Conservation (phyloP, 805 yeast species). For the Myxozyma vanderwaltii region DNA sequence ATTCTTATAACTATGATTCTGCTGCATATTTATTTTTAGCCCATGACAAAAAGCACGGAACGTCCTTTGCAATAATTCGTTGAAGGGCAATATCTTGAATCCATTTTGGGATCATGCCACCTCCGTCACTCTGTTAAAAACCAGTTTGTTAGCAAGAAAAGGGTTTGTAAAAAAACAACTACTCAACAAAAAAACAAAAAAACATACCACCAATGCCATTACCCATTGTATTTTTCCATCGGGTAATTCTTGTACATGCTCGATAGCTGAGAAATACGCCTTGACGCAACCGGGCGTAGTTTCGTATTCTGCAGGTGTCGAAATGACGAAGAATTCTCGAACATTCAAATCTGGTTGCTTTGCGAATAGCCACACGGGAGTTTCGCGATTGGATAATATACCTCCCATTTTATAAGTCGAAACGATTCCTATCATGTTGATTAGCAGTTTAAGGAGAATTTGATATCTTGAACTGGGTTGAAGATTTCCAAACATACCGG, state of each 20-base stretch:
- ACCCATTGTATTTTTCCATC: constrained; percentile 42
- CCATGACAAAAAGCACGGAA: constrained; percentile 42
- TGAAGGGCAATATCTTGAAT: constrained; percentile 43
- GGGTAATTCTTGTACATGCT: constrained; percentile 37
- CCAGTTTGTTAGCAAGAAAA: neutral
- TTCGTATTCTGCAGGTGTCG: constrained; percentile 42
- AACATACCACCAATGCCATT: constrained; percentile 43
- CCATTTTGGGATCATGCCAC: constrained; percentile 46
- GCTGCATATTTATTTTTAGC: constrained; percentile 32
- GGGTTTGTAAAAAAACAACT: constrained; percentile 18
- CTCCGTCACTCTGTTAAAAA: constrained; percentile 41
- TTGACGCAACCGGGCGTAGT: constrained; percentile 32
- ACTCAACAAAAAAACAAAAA: neutral
- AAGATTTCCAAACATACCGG: constrained; percentile 13
- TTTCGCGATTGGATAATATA: constrained; percentile 7
- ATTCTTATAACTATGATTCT: neutral
- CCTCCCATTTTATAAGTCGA: constrained; percentile 11
- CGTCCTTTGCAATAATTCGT: constrained; percentile 43
- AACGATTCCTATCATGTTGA: neutral
- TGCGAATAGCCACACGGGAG: constrained; percentile 8
- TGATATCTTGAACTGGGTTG: too few relatives aligned
- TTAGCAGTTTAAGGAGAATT: neutral
- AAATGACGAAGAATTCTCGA: constrained; percentile 42
- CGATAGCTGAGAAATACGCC: constrained; percentile 45
- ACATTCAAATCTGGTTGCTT: constrained; percentile 38